phyloP scores from a whole-genome alignment of 2,329 filamentous ascomycete genomes.

The Penicillium sp. region DNA sequence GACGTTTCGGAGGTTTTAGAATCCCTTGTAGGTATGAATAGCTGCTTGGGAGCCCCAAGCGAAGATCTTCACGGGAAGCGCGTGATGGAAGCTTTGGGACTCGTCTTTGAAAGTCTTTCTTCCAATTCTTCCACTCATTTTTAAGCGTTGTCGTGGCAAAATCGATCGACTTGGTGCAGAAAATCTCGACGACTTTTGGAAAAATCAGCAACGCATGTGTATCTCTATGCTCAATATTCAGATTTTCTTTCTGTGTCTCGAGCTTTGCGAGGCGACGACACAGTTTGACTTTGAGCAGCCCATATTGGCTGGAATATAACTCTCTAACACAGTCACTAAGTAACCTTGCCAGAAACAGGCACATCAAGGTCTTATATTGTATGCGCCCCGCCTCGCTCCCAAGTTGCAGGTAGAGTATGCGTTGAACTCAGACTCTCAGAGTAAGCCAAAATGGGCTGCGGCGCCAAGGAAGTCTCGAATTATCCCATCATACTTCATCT shows the following conservation, averaged over 20 bases:
- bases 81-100: slow-evolving; percentile 50
- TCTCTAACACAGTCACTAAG: slow-evolving; percentile 46
- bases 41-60: slow-evolving; percentile 51
- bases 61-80: slow-evolving; percentile 38
- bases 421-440: slow-evolving; percentile 62
- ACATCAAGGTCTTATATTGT: slow-evolving; percentile 65
- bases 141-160: slow-evolving; percentile 37
- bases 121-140: slow-evolving; percentile 48
- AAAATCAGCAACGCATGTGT: slow-evolving; percentile 27
- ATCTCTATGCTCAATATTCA: neutral
- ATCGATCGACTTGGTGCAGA: slow-evolving; percentile 37
- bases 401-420: slow-evolving; percentile 52
- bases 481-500: slow-evolving; percentile 63
- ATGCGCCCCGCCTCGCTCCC: slow-evolving; percentile 50
- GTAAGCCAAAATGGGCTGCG: slow-evolving; percentile 67
- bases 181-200: slow-evolving; percentile 26
- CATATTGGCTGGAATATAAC: slow-evolving; percentile 42
- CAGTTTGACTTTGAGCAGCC: slow-evolving; percentile 58
- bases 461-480: slow-evolving; percentile 63
- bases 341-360: slow-evolving; percentile 52
- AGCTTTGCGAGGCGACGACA: slow-evolving; percentile 64
- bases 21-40: slow-evolving; percentile 34
- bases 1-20: slow-evolving; percentile 5
- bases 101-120: slow-evolving; percentile 38
- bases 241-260: slow-evolving; percentile 44